These are phyloP conservation scores for Amphibolis antarctica DNA, from an alignment of 106 monocot genomes.

Conservation along the genomic window DNA sequence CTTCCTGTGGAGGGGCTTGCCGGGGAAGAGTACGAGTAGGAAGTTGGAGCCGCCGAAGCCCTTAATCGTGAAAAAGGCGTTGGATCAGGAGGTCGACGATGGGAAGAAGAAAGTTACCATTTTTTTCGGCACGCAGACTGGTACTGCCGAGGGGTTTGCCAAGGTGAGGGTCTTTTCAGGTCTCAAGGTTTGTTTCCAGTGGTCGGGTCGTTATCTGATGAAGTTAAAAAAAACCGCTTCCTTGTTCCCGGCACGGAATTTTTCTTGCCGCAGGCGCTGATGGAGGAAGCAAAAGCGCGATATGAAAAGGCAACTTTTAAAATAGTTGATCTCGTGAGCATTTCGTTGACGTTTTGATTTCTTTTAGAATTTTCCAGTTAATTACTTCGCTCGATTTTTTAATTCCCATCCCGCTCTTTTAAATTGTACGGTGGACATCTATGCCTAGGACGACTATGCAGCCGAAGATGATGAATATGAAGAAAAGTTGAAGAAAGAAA, in stretches of 20 bases:
- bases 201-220: background rate
- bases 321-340: conserved; percentile 16
- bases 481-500: conserved; percentile 20
- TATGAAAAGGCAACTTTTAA: conserved; percentile 19
- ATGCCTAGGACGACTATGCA: conserved; percentile 25
- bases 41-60: conserved; percentile 9
- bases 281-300: conserved; percentile 17
- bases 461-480: conserved; percentile 21
- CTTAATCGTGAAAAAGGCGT: conserved; percentile 5
- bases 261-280: conserved; percentile 9
- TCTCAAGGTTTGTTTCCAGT: background rate
- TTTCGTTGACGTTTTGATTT: background rate
- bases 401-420: background rate
- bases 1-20: conserved; percentile 15
- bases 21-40: background rate
- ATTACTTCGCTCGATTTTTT: no score
- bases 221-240: background rate
- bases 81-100: conserved; percentile 13
- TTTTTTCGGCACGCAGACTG: conserved; percentile 29
- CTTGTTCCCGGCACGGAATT: background rate
- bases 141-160: conserved; percentile 25
- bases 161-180: conserved; percentile 12
- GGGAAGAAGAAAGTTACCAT: conserved; percentile 25
- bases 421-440: background rate
- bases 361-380: background rate